These are phyloP conservation scores for Lecanosticta acicola DNA, from an alignment of 2,329 filamentous ascomycete genomes.

Conservation along the genomic window DNA sequence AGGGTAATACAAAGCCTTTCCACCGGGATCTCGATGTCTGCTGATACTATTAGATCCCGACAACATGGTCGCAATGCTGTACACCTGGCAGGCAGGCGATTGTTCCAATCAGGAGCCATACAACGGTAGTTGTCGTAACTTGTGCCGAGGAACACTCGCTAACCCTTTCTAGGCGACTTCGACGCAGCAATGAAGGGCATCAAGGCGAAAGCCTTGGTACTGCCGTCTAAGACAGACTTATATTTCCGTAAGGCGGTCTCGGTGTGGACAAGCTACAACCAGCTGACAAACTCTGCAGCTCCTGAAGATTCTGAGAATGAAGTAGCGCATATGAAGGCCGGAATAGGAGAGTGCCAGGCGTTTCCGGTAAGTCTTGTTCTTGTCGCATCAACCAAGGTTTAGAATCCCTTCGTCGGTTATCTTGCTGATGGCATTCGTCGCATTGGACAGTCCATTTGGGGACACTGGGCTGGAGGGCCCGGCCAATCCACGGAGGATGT, in stretches of 20 bases:
- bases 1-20: slow-evolving; percentile 39
- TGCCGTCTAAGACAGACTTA: slow-evolving; percentile 68
- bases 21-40: slow-evolving; percentile 1
- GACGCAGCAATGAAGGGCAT: slow-evolving; percentile 59
- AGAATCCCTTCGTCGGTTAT: no score
- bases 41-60: slow-evolving; percentile 54
- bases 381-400: no score
- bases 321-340: slow-evolving; percentile 56
- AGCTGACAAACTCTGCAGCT: slow-evolving; percentile 34
- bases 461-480: slow-evolving; percentile 57
- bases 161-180: slow-evolving; percentile 31
- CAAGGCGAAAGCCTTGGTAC: slow-evolving; percentile 64
- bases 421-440: no score
- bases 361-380: no score
- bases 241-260: slow-evolving; percentile 58
- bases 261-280: slow-evolving; percentile 1
- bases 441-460: slow-evolving; percentile 51
- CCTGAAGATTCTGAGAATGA: slow-evolving; percentile 74
- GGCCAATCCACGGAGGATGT: slow-evolving; percentile 66
- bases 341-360: slow-evolving; percentile 52
- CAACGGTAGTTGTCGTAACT: slow-evolving; percentile 36
- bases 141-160: neutral
- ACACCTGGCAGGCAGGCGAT: slow-evolving; percentile 73
- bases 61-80: slow-evolving; percentile 67
- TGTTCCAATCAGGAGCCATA: slow-evolving; percentile 64